Conservation (phyloP, 1,284 basidiomycete species). For the Apiotrichum akiyoshidainum region DNA sequence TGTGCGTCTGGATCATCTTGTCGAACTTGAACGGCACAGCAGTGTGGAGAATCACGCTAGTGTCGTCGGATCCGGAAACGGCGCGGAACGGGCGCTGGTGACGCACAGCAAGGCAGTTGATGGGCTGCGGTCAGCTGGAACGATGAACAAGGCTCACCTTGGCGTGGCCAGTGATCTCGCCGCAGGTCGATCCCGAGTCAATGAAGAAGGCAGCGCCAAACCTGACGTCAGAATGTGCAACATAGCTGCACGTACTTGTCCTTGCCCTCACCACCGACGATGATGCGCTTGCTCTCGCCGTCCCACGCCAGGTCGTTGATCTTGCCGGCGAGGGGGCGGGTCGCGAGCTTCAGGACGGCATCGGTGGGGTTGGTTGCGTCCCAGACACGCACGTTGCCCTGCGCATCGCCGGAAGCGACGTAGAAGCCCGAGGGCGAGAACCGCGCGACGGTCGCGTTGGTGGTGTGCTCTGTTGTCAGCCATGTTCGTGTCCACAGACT, state of each 20-base stretch:
- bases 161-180: constrained; percentile 90
- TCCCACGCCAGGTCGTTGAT: constrained; percentile 97
- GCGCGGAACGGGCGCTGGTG: constrained; percentile 88
- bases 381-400: constrained; percentile 86
- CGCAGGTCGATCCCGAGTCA: constrained; percentile 81
- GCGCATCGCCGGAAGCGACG: constrained; percentile 80
- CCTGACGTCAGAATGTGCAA: constrained; percentile 49
- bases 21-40: constrained; percentile 86
- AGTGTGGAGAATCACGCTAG: constrained; percentile 68
- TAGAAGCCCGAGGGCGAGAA: constrained; percentile 94
- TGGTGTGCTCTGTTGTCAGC: constrained; percentile 63
- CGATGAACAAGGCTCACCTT: constrained; percentile 59
- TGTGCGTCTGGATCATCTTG: constrained; percentile 85
- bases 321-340: constrained; percentile 73
- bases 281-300: constrained; percentile 90
- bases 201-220: constrained; percentile 85
- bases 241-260: constrained; percentile 62
- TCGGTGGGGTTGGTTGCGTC: constrained; percentile 80
- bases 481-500: constrained; percentile 4
- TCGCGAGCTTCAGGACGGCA: constrained; percentile 77
- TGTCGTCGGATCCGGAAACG: constrained; percentile 81
- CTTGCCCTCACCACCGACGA: constrained; percentile 91
- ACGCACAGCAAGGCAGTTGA: constrained; percentile 89
- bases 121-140: constrained; percentile 53
- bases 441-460: constrained; percentile 81